phyloP scores from a whole-genome alignment of 371 early-diverging fungal genomes.

The Mortierella polycephala region DNA sequence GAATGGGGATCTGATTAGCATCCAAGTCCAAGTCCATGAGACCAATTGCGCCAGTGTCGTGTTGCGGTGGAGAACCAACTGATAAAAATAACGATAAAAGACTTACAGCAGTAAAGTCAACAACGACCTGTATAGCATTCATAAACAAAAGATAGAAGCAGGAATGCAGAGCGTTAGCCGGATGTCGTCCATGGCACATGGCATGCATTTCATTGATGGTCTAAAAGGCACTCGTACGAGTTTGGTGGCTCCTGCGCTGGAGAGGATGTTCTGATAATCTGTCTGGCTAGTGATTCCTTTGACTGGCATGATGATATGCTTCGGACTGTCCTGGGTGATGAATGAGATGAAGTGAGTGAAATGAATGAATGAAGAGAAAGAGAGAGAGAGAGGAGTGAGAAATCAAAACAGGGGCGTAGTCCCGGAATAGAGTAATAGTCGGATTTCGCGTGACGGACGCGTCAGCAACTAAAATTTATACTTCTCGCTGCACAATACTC shows the following conservation, averaged over 20 bases:
- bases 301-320: constrained; percentile 32
- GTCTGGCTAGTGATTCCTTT: constrained; percentile 44
- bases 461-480: no score
- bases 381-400: not conserved
- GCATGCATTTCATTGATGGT: no score
- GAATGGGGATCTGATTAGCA: not conserved
- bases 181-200: no score
- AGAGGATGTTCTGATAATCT: constrained; percentile 41
- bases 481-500: no score
- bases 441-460: no score
- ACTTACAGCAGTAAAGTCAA: constrained; percentile 65
- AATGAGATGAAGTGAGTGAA: not conserved
- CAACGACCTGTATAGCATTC: constrained; percentile 55
- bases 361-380: no score
- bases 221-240: constrained; percentile 17
- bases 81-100: not conserved
- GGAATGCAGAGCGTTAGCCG: no score
- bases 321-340: not conserved
- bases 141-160: not conserved
- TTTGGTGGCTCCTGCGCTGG: constrained; percentile 32
- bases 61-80: no score
- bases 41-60: not conserved
- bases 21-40: not conserved
- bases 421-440: no score
- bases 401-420: not conserved